A percentile compares a stretch with the other conserved stretches of the same genome.
Evolutionary conservation across 495 filamentous ascomycete species (phyloP).

Genomic region (Apodospora peruviana): DNA sequence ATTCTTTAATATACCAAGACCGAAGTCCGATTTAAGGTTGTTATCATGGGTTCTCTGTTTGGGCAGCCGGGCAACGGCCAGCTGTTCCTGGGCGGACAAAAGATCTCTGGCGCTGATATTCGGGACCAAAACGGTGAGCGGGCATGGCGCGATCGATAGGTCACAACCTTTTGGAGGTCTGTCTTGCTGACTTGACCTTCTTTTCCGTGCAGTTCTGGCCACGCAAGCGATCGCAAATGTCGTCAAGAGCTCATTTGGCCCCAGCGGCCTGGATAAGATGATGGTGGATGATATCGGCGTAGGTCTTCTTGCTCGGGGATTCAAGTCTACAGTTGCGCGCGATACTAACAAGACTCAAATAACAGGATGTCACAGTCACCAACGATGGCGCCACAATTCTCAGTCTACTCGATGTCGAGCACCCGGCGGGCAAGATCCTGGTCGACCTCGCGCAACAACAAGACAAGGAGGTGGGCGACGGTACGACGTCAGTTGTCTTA

Average conservation of each 20-base stretch:
- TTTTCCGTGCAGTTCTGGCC: constrained; percentile 63
- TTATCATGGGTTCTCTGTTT: constrained; percentile 79
- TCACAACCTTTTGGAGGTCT: neutral
- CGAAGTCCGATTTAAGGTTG: neutral
- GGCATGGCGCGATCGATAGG: constrained; percentile 6
- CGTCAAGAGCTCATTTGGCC: constrained; percentile 97
- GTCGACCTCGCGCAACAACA: constrained; percentile 97
- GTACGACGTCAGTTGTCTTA: constrained; percentile 94
- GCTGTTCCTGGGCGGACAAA: constrained; percentile 85
- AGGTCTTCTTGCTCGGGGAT: constrained; percentile 25
- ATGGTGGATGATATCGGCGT: constrained; percentile 99
- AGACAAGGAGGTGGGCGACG: constrained; percentile 97
- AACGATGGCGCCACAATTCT: constrained; percentile 98
- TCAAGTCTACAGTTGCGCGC: constrained; percentile 7
- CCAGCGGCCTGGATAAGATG: constrained; percentile 98
- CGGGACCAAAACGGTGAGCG: constrained; percentile 86
- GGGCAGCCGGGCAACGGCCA: constrained; percentile 85
- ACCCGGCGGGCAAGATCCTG: constrained; percentile 96
- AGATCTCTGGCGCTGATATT: constrained; percentile 93
- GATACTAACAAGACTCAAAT: constrained; percentile 5
- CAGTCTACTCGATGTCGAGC: constrained; percentile 89
- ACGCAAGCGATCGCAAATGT: constrained; percentile 98
- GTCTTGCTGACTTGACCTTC: constrained; percentile 15
- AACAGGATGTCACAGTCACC: constrained; percentile 93
- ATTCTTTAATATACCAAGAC: too few species aligned